Percentiles rank a stretch among this genome's conserved stretches.
phyloP scores from a whole-genome alignment of 495 filamentous ascomycete genomes.

The Neurospora discreta region DNA sequence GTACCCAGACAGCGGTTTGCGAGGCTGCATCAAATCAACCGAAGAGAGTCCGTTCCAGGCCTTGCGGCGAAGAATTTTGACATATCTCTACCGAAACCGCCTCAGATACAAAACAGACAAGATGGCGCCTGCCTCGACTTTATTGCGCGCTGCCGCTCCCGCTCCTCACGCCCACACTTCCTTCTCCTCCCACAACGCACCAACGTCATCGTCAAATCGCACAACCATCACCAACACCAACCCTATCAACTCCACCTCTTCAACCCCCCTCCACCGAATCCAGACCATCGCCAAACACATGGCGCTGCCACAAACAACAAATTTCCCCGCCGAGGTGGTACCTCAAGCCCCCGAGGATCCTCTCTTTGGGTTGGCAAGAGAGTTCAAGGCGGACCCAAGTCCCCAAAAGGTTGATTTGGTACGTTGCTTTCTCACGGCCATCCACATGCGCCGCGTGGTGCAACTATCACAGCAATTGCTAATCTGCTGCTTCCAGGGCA shows the following conservation, averaged over 20 bases:
- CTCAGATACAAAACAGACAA: not conserved
- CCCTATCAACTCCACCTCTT: conserved; percentile 9
- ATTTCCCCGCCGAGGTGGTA: conserved; percentile 68
- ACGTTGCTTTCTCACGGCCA: conserved; percentile 2
- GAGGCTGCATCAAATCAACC: not conserved
- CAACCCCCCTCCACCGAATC: conserved; percentile 29
- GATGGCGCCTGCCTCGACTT: not conserved
- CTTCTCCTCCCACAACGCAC: conserved; percentile 1
- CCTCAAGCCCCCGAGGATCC: conserved; percentile 91
- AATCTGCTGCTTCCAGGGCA: conserved; percentile 39
- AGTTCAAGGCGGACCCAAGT: conserved; percentile 72
- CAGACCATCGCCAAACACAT: conserved; percentile 33
- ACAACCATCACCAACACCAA: not conserved
- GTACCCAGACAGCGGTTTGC: not conserved
- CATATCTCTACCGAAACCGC: not conserved
- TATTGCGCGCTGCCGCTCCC: not conserved
- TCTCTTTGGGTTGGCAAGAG: conserved; percentile 85
- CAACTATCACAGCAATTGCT: not conserved
- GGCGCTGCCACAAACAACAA: conserved; percentile 39
- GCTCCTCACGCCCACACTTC: not conserved
- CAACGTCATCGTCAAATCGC: conserved; percentile 2
- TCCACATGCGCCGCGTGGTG: not conserved
- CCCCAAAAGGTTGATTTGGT: conserved; percentile 84
- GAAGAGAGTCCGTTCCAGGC: not conserved
- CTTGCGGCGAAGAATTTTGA: not conserved